Percentiles rank a stretch among this genome's conserved stretches.
phyloP scores from a whole-genome alignment of 805 yeast genomes.

The Sugiyamaella qingdaonensis region DNA sequence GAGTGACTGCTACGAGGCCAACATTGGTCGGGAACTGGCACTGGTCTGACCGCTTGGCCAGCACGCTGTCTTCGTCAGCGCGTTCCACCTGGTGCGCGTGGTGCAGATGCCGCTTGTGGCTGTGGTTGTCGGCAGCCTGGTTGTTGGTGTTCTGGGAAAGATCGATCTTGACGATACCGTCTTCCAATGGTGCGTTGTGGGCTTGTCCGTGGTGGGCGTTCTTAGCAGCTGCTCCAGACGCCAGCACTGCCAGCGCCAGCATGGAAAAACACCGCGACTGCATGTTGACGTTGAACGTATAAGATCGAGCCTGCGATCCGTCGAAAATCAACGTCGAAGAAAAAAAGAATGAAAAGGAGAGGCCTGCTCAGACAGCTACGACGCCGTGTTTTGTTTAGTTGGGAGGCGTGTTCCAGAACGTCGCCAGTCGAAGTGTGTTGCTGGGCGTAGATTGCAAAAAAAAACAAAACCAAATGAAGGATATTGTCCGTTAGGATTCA shows the following conservation, averaged over 20 bases:
- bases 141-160: constrained; percentile 6
- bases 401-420: neutral
- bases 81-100: constrained; percentile 7
- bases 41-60: constrained; percentile 20
- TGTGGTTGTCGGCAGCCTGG: constrained; percentile 3
- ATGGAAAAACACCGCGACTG: neutral
- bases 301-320: constrained; percentile 2
- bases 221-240: neutral
- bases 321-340: neutral
- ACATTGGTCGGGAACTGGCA: constrained; percentile 66
- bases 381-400: neutral
- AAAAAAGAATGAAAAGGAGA: neutral
- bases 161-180: constrained; percentile 5
- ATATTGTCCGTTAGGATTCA: neutral
- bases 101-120: constrained; percentile 1
- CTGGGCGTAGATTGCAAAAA: neutral
- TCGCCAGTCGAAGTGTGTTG: neutral
- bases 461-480: too few relatives aligned
- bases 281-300: neutral
- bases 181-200: neutral
- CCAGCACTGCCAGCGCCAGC: neutral
- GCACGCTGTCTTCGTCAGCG: constrained; percentile 3
- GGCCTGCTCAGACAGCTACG: neutral
- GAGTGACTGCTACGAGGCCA: constrained; percentile 68
- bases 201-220: neutral